Percentiles rank a stretch among this genome's conserved stretches.
phyloP scores from a whole-genome alignment of 495 filamentous ascomycete genomes.

The Lophiotrema nucula region DNA sequence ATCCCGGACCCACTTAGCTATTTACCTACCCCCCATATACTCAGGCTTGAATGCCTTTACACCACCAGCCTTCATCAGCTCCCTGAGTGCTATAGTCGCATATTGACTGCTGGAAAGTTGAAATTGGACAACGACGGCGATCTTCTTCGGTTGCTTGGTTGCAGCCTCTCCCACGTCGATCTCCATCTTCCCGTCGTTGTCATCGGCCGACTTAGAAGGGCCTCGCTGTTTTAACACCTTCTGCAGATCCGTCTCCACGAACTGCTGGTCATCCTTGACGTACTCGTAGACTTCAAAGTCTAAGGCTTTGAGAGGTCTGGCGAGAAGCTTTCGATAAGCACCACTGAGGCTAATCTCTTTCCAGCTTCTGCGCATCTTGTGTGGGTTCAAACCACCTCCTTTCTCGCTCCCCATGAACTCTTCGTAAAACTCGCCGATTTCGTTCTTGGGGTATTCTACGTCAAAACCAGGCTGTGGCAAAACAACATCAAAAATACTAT shows the following conservation, averaged over 20 bases:
- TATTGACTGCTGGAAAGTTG: slow-evolving; percentile 84
- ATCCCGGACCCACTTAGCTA: no score
- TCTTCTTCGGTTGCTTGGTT: slow-evolving; percentile 48
- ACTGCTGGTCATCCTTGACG: slow-evolving; percentile 68
- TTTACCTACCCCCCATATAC: slow-evolving; percentile 32
- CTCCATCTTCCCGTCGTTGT: slow-evolving; percentile 33
- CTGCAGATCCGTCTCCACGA: slow-evolving; percentile 82
- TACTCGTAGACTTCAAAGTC: slow-evolving; percentile 70
- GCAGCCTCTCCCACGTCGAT: slow-evolving; percentile 33
- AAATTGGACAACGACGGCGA: slow-evolving; percentile 83
- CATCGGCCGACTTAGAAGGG: slow-evolving; percentile 4
- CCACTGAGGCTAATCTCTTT: slow-evolving; percentile 88
- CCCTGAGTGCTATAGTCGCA: slow-evolving; percentile 88
- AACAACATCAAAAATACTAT: slow-evolving; percentile 85
- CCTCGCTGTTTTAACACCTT: slow-evolving; percentile 20
- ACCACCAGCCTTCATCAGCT: slow-evolving; percentile 70
- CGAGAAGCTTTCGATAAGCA: slow-evolving; percentile 79
- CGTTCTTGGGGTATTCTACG: slow-evolving; percentile 79
- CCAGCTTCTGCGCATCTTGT: slow-evolving; percentile 80
- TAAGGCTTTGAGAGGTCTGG: slow-evolving; percentile 56
- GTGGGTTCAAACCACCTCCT: slow-evolving; percentile 76
- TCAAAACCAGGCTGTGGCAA: slow-evolving; percentile 91
- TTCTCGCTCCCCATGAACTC: slow-evolving; percentile 76
- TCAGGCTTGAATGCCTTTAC: slow-evolving; percentile 65
- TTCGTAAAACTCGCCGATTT: slow-evolving; percentile 75